A percentile compares a stretch with the other conserved stretches of the same genome.
phyloP scores from a whole-genome alignment of 1,284 basidiomycete genomes.

The Malassezia equina region DNA sequence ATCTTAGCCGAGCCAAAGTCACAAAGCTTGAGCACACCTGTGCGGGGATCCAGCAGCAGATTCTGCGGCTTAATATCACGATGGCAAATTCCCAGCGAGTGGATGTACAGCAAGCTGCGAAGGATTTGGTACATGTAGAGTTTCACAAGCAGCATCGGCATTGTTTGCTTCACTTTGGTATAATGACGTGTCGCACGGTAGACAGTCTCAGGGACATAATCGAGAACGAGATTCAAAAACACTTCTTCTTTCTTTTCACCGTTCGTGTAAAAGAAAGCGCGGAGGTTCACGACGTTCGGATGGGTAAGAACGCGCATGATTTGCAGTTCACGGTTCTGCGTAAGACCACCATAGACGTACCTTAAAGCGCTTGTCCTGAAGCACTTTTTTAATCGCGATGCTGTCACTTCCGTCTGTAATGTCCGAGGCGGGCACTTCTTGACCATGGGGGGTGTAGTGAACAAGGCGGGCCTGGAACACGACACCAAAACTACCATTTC shows the following conservation, averaged over 20 bases:
- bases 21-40: constrained; percentile 92
- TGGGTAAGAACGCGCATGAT: constrained; percentile 97
- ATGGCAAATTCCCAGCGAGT: constrained; percentile 78
- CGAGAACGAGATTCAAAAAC: constrained; percentile 95
- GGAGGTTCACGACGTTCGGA: constrained; percentile 94
- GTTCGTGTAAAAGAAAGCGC: constrained; percentile 97
- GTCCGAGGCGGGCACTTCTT: constrained; percentile 12
- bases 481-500: constrained; percentile 96
- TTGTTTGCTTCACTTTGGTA: constrained; percentile 97
- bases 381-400: constrained; percentile 98
- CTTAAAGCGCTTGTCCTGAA: constrained; percentile 99
- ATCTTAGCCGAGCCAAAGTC: constrained; percentile 99
- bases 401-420: constrained; percentile 54
- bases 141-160: constrained; percentile 99
- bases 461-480: constrained; percentile 68
- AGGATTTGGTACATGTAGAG: constrained; percentile 95
- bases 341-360: constrained; percentile 51
- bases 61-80: constrained; percentile 99
- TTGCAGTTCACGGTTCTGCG: constrained; percentile 94
- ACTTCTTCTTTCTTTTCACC: constrained; percentile 99
- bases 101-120: constrained; percentile 92
- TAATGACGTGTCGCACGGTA: constrained; percentile 98
- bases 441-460: not conserved
- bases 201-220: constrained; percentile 98
- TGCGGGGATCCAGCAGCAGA: constrained; percentile 86